These are phyloP conservation scores for Penicillium sp. DNA, from an alignment of 2,329 filamentous ascomycete species.

Conservation along the genomic window DNA sequence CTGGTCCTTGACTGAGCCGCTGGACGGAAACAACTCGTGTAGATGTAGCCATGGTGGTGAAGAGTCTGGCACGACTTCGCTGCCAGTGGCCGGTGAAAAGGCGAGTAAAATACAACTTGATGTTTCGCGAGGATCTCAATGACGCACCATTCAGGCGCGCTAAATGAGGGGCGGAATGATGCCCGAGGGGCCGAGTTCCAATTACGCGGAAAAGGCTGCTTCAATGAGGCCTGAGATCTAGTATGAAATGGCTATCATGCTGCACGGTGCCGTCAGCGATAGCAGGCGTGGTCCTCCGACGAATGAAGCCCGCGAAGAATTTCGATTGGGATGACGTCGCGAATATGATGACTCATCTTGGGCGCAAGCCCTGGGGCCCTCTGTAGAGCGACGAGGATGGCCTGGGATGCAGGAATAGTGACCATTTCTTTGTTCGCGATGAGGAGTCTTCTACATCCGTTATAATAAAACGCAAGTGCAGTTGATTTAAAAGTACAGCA, in stretches of 20 bases:
- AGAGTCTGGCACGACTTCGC: constrained; percentile 30
- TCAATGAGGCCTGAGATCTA: constrained; percentile 6
- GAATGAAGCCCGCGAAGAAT: constrained; percentile 14
- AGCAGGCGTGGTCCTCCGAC: neutral
- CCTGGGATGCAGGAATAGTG: too few relatives aligned
- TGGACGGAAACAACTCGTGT: constrained; percentile 42
- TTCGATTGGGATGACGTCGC: constrained; percentile 22
- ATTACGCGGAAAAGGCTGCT: neutral
- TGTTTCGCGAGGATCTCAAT: constrained; percentile 17
- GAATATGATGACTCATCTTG: constrained; percentile 23
- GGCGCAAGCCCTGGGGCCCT: neutral
- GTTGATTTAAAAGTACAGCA: neutral
- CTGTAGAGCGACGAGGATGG: neutral
- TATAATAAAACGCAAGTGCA: neutral
- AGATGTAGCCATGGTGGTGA: constrained; percentile 27
- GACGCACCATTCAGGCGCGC: constrained; percentile 19
- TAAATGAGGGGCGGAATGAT: constrained; percentile 17
- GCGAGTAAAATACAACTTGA: constrained; percentile 34
- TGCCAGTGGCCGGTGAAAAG: constrained; percentile 32
- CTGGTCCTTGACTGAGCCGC: constrained; percentile 38
- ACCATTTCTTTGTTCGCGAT: too few relatives aligned
- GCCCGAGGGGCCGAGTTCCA: constrained; percentile 9
- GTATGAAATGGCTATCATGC: constrained; percentile 10
- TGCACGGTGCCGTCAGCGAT: constrained; percentile 9
- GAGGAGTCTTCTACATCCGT: neutral